These are phyloP conservation scores for Boletus subparvulus DNA, from an alignment of 768 basidiomycete species.

Conservation along the genomic window DNA sequence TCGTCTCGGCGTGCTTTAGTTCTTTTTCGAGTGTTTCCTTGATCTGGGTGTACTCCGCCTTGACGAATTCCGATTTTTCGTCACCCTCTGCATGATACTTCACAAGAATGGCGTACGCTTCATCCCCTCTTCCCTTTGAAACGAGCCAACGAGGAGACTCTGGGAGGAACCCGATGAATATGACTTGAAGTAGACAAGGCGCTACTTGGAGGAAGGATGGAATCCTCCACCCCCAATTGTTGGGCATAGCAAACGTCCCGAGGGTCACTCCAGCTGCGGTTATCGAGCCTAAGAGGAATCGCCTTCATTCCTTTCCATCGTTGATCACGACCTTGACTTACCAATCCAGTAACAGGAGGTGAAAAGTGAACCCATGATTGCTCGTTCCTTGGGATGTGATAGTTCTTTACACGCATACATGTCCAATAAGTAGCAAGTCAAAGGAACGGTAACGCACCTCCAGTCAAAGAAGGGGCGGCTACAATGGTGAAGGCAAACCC, in stretches of 20 bases:
- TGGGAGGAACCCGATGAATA: conserved; percentile 57
- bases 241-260: conserved; percentile 59
- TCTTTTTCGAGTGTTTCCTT: conserved; percentile 47
- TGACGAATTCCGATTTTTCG: conserved; percentile 48
- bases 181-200: conserved; percentile 53
- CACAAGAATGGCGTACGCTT: conserved; percentile 47
- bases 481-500: background rate
- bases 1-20: background rate
- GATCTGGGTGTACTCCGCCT: conserved; percentile 57
- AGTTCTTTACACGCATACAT: background rate
- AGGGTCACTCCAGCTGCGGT: conserved; percentile 54
- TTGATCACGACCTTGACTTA: background rate
- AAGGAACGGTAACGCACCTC: background rate
- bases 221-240: conserved; percentile 66
- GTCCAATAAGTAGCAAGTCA: background rate
- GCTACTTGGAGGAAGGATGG: conserved; percentile 56
- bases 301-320: background rate
- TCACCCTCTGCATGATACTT: conserved; percentile 65
- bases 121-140: conserved; percentile 51
- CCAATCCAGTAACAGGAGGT: background rate
- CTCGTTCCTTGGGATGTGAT: conserved; percentile 14
- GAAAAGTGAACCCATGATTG: background rate
- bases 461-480: conserved; percentile 3
- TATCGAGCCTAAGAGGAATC: conserved; percentile 9
- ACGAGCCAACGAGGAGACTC: conserved; percentile 68